Percentiles rank a stretch among this genome's conserved stretches.
These are phyloP conservation scores for Penicillium malachiteum DNA, from an alignment of 495 filamentous ascomycete species.

Conservation along the genomic window DNA sequence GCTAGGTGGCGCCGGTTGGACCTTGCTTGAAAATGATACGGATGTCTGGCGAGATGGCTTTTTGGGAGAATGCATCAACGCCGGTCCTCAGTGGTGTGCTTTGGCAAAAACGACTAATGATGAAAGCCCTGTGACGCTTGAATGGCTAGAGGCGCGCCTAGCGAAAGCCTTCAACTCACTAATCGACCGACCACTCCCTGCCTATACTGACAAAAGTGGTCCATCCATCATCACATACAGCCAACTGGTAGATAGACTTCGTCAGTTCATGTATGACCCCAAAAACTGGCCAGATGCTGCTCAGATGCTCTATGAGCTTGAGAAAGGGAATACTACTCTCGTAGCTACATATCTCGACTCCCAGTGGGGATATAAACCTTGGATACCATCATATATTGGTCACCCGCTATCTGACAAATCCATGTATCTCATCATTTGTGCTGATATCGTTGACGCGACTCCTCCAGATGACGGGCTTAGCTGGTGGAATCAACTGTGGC, in stretches of 20 bases:
- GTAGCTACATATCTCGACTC: constrained; percentile 11
- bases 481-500: constrained; percentile 18
- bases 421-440: constrained; percentile 14
- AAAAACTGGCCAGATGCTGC: constrained; percentile 10
- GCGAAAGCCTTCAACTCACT: constrained; percentile 11
- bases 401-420: constrained; percentile 11
- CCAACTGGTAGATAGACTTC: constrained; percentile 12
- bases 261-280: constrained; percentile 14
- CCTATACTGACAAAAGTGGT: constrained; percentile 13
- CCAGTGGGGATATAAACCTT: constrained; percentile 11
- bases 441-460: constrained; percentile 19
- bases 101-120: constrained; percentile 10
- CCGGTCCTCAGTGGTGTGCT: constrained; percentile 16
- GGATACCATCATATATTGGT: neutral
- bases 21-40: constrained; percentile 18
- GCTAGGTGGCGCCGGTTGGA: constrained; percentile 20
- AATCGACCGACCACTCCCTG: constrained; percentile 13
- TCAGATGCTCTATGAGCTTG: constrained; percentile 17
- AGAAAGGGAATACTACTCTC: constrained; percentile 16
- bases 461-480: constrained; percentile 12
- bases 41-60: constrained; percentile 20
- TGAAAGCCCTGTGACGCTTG: constrained; percentile 8
- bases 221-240: constrained; percentile 19
- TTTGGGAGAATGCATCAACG: constrained; percentile 17
- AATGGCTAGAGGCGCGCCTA: constrained; percentile 15